Conservation (phyloP, 306 rosid species). For the Vicia villosa region DNA sequence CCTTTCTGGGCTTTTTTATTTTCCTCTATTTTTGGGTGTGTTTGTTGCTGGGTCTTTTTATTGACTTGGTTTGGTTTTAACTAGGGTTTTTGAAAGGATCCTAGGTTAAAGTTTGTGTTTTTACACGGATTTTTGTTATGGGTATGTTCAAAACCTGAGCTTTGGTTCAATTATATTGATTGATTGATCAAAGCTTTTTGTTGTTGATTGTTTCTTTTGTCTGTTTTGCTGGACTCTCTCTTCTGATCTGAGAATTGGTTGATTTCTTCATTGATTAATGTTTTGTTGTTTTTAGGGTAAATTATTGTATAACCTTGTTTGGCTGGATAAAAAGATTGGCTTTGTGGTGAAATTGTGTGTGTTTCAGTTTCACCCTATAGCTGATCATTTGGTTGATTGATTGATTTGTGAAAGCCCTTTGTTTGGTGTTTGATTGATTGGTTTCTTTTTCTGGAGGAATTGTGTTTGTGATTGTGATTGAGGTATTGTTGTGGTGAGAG, state of each 20-base stretch:
- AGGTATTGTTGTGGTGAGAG: constrained; percentile 33
- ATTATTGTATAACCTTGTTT: constrained; percentile 5
- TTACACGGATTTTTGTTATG: constrained; percentile 26
- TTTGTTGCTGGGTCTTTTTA: background rate
- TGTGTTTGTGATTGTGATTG: constrained; percentile 16
- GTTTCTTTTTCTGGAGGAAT: constrained; percentile 19
- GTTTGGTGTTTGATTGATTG: constrained; percentile 25
- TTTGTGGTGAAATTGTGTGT: constrained; percentile 27
- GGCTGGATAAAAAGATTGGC: constrained; percentile 22
- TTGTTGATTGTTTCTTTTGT: background rate
- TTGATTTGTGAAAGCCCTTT: constrained; percentile 29
- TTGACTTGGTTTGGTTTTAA: constrained; percentile 27
- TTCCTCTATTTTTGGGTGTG: constrained; percentile 25
- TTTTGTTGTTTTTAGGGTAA: background rate
- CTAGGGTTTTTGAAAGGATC: constrained; percentile 51
- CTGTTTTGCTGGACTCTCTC: constrained; percentile 18
- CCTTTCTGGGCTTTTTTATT: background rate
- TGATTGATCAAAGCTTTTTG: constrained; percentile 19
- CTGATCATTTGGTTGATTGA: constrained; percentile 38
- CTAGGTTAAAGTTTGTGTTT: constrained; percentile 38
- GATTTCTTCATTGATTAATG: background rate
- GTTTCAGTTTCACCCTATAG: constrained; percentile 36
- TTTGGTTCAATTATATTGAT: constrained; percentile 10
- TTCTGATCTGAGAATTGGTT: constrained; percentile 34
- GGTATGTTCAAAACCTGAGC: constrained; percentile 30